phyloP scores from a whole-genome alignment of 305 asterid genomes.

The Fraxinus sp. region DNA sequence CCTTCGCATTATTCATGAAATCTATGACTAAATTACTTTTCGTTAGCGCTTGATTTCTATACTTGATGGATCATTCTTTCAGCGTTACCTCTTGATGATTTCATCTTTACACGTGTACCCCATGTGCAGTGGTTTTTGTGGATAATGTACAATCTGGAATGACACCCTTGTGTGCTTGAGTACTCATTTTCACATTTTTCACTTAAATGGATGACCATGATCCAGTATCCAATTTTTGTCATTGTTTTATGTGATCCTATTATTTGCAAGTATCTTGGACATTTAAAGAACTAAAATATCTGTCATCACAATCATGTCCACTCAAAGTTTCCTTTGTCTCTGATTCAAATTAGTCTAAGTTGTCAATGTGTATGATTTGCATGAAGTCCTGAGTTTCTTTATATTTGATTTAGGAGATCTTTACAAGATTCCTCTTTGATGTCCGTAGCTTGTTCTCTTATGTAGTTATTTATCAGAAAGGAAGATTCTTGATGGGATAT shows the following conservation, averaged over 20 bases:
- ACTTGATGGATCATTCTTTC: background rate
- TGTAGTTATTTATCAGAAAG: constrained; percentile 81
- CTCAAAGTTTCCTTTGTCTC: background rate
- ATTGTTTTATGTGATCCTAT: background rate
- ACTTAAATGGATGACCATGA: background rate
- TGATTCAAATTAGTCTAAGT: constrained; percentile 14
- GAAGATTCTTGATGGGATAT: constrained; percentile 87
- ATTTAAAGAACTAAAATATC: background rate
- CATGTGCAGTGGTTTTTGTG: background rate
- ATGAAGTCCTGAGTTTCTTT: background rate
- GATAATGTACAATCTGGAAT: constrained; percentile 3
- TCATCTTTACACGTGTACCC: background rate
- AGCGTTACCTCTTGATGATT: background rate
- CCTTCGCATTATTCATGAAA: constrained; percentile 1
- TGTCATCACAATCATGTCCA: background rate
- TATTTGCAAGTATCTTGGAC: background rate
- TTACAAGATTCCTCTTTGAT: constrained; percentile 18
- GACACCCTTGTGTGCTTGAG: background rate
- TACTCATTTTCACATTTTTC: background rate
- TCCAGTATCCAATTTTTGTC: background rate
- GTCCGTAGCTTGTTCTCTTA: constrained; percentile 26
- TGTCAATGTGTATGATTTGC: constrained; percentile 9
- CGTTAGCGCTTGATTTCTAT: background rate
- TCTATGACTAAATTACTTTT: background rate
- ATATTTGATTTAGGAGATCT: constrained; percentile 2